Conservation (phyloP, 2,329 filamentous ascomycete genomes). For the Diaporthe capsici region DNA sequence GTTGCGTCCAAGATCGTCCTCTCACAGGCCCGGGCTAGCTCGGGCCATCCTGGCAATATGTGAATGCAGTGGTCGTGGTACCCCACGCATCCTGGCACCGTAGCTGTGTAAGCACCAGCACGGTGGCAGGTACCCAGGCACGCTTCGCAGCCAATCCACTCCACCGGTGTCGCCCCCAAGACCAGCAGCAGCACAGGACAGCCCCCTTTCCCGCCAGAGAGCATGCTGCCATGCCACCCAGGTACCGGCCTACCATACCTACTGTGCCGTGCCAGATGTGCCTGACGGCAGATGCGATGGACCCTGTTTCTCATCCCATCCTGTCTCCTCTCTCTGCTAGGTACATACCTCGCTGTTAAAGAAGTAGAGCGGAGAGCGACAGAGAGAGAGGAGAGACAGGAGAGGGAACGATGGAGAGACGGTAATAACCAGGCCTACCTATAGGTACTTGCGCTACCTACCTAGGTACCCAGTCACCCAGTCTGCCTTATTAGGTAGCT, state of each 20-base stretch:
- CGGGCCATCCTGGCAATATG: background rate
- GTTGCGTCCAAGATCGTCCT: conserved; percentile 29
- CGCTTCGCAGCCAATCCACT: conserved; percentile 7
- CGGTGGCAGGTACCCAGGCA: background rate
- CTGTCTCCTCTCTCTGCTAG: background rate
- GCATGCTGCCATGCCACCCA: no score
- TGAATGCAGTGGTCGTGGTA: background rate
- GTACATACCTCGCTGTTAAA: background rate
- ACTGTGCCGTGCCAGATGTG: background rate
- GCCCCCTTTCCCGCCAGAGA: conserved; percentile 21
- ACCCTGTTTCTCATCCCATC: conserved; percentile 3
- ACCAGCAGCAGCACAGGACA: background rate
- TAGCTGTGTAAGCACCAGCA: conserved; percentile 1
- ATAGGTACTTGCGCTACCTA: background rate
- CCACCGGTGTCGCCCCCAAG: conserved; percentile 30
- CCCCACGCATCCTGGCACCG: background rate
- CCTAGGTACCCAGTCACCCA: background rate
- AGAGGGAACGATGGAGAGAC: background rate
- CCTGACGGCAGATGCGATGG: conserved; percentile 16
- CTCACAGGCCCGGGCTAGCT: background rate
- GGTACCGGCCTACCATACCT: background rate
- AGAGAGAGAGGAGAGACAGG: background rate
- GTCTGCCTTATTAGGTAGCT: conserved; percentile 20
- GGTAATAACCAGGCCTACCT: background rate
- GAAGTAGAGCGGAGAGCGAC: background rate